Base-by-base conservation (phyloP, 2,329 filamentous ascomycete genomes). In the Colletotrichum camelliae region DNA sequence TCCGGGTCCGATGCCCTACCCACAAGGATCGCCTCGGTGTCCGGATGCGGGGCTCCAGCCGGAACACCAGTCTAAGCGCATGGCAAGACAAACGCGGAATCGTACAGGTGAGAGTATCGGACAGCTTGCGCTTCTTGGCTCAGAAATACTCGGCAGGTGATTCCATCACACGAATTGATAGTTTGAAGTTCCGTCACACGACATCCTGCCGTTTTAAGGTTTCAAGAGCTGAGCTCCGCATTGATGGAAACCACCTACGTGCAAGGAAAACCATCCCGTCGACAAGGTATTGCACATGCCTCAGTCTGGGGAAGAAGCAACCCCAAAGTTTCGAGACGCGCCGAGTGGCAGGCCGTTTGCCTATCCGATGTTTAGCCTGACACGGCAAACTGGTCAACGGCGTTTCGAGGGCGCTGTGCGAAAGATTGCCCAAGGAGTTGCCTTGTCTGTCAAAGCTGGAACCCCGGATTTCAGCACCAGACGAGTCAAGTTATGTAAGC, bases 401-500 rank as follows among this genome's bases (percentile, higher is more conserved):
- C 33, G 39, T 16, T 35, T 43, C 33, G 18, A 21, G 31, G 7
- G 8, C 24, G 64, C 39, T 16, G 27, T 29, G 31, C 21, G 18
- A 37, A 5, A 37, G 43, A 57, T 71, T 31, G n/a, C 60, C 71
- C 62, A 27, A 73, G 70, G 73, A n/a, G 35, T 58, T 64, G 43
- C 73, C 69, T 73, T 52, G 73, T 24, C 62, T 64, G 73, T 68
- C 69, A 73, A 69, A 67, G 43, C n/a, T 64, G 27, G n/a, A 62
- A 75, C 73, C 73, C 73, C 73, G 29, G 43, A 75, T 68, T 62
- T 39, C 27, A 68, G 35, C 57, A 73, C 31, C 73, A 33, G 73
- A 68, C 39, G 73, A 70, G 21, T 48, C 33, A 29, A 33, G 43
- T 73, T 73, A 75, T 67, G 73, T 73, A 73, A 75, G 70, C 18